Evolutionary conservation across 768 basidiomycete genomes (phyloP).

Genomic region (Phanerochaete carnosa): DNA sequence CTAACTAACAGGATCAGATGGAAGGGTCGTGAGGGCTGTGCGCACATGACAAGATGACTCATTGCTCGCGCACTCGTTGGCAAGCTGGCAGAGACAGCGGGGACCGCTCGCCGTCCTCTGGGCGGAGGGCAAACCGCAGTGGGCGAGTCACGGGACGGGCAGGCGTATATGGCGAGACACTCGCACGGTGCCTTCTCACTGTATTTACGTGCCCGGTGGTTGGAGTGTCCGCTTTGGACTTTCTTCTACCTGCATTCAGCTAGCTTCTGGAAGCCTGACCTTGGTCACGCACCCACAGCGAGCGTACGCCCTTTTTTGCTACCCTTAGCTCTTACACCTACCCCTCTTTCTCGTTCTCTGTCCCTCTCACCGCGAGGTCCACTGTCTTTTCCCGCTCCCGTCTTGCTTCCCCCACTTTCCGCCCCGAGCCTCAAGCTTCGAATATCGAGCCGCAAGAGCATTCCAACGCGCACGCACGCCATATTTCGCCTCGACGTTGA

Average conservation of each 20-base stretch:
- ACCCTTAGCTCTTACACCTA: neutral
- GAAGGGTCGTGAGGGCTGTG: neutral
- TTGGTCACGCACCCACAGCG: neutral
- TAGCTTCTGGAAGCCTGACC: neutral
- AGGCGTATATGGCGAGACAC: neutral
- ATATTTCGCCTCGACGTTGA: neutral
- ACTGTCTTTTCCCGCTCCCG: neutral
- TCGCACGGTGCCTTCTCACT: neutral
- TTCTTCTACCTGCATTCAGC: neutral
- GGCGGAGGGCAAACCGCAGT: neutral
- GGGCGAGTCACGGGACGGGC: neutral
- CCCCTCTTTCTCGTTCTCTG: neutral
- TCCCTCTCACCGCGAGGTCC: neutral
- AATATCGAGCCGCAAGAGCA: neutral
- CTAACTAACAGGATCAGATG: no score
- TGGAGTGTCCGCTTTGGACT: no score
- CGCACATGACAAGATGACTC: neutral
- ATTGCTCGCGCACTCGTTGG: neutral
- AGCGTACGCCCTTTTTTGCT: neutral
- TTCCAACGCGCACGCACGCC: neutral
- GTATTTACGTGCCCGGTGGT: neutral
- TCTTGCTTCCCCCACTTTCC: neutral
- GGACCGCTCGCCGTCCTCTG: neutral
- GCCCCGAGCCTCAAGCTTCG: neutral
- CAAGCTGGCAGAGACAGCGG: neutral